Conservation (phyloP, 2,329 filamentous ascomycete species). For the Phaeosphaeriaceae sp. region DNA sequence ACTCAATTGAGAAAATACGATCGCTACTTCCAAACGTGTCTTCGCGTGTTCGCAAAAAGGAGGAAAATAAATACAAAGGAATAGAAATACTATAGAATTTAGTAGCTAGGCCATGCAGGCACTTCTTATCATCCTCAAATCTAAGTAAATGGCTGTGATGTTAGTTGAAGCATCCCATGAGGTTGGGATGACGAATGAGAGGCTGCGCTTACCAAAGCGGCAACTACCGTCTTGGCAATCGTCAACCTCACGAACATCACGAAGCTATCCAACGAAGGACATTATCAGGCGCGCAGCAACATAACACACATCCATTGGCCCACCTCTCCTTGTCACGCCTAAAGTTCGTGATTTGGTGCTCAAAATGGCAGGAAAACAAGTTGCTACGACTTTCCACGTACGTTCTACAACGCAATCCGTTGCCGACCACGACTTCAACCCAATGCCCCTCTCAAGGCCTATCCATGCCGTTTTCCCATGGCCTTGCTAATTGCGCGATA, state of each 20-base stretch:
- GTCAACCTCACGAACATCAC: slow-evolving; percentile 34
- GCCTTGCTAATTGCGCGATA: slow-evolving; percentile 49
- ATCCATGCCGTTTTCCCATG: background rate
- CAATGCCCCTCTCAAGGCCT: background rate
- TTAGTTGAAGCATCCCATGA: too few relatives aligned
- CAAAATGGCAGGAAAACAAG: slow-evolving; percentile 43
- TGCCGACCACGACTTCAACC: slow-evolving; percentile 13
- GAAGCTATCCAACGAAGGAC: slow-evolving; percentile 26
- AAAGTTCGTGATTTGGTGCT: slow-evolving; percentile 15
- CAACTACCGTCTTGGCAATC: slow-evolving; percentile 30
- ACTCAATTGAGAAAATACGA: too few relatives aligned
- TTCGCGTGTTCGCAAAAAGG: too few relatives aligned
- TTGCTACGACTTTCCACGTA: slow-evolving; percentile 40
- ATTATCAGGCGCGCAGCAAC: slow-evolving; percentile 21
- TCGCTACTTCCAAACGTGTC: too few relatives aligned
- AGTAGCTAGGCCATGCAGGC: too few relatives aligned
- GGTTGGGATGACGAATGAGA: slow-evolving; percentile 1
- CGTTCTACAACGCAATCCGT: slow-evolving; percentile 8
- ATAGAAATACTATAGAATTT: too few relatives aligned
- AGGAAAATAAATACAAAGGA: too few relatives aligned
- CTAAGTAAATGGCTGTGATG: too few relatives aligned
- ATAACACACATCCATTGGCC: slow-evolving; percentile 31
- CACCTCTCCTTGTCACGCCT: slow-evolving; percentile 22
- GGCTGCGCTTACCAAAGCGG: slow-evolving; percentile 8
- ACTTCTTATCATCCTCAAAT: too few relatives aligned